Base-by-base conservation (phyloP, 495 filamentous ascomycete species). In the Aspergillus ellipticus region DNA sequence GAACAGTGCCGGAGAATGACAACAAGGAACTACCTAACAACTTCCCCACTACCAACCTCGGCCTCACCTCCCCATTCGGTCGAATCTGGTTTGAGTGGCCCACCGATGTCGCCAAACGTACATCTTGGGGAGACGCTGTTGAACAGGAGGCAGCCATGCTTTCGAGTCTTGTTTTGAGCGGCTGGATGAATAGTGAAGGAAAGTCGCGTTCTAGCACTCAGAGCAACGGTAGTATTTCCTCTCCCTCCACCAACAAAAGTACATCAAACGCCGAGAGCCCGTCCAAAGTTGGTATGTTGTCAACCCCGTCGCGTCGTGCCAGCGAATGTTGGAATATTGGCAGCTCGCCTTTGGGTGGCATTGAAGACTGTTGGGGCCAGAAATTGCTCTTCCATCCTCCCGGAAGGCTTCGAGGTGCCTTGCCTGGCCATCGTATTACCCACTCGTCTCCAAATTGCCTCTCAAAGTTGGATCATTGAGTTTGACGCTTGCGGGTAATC, bases 51-150 rank as follows among this genome's bases (percentile, higher is more conserved):
- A 19, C 60, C 6, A 52, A 60, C 45, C 9, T 35, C 19, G 26
- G 52, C 4, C 56, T 64, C 16, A 31, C 49, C 17, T 67, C 66
- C 9, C 69, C 66, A 3, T 72, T 64, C 39, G 69, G 69, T 24
- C 46, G 43, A 4, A 53, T 72, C 19, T 72, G 66, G 66, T 59
- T 66, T 20, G 69, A 72, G 53, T 72, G 69, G 69, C 35, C 62
- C 4, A 28, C 53, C 1, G 51, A 60, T 26, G 45, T 42, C 10
- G 51, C 62, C 0, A 59, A 54, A 49, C 42, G 9, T 5, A 56
- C 26, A 21, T 41, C n/a, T 16, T 72, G 63, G 59, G 57, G 65
- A 16, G 51, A 54, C 17, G 69, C 69, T 20, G 61, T 63, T 2
- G 49, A 55, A 3, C 49, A 58, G 1, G 69, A 72, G 35, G 54